Base-by-base conservation (phyloP, 1,284 basidiomycete genomes). In the Stygiomarasmius scandens region DNA sequence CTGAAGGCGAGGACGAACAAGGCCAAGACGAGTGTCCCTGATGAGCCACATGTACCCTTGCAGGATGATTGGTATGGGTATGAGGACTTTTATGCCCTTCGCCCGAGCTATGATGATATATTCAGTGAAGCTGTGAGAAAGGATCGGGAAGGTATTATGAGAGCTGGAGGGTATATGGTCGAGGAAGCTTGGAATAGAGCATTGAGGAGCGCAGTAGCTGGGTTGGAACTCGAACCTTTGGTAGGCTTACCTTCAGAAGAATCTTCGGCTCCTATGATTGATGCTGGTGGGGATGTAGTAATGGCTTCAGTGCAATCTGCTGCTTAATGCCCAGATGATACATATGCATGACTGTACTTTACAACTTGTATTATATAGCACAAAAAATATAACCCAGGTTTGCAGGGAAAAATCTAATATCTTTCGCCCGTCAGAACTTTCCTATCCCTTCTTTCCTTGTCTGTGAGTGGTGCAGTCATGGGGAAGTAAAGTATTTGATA, bases 111-210 rank as follows among this genome's bases (percentile, higher is more conserved):
- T 69, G 77, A 85, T 55, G 91, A 92, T 65, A 79, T 88, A 29
- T 75, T 82, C 62, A 91, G 89, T 63, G 90, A 90, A 58, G 87
- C 86, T 2, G 85, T 92, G 5, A 79, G 88, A 64, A 83, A 83
- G 64, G 92, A 95, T 65, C 74, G 82, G 54, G 89, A 93, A 62
- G 89, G 90, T 3, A 87, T 90, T 65, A 90, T 93, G 83, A 78
- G 89, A 45, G 93, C 86, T 9, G 95, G 93, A 16, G 95, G 93
- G 1, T 97, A 92, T 69, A 81, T 80, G 63, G 77, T 94, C 10
- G 82, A 88, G 58, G 86, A 94, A 69, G 92, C 92, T 51, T 96
- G 95, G 95, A 89, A 91, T 65, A 82, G 93, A 64, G 93, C 93
- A 22, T 70, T 96, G 48, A 77, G 89, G 52, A 83, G 74, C 63